Evolutionary conservation across 164 flowering plant species (phyloP), one percentile per base, ranked within the genome.

Genomic region (Protea cynaroides): DNA sequence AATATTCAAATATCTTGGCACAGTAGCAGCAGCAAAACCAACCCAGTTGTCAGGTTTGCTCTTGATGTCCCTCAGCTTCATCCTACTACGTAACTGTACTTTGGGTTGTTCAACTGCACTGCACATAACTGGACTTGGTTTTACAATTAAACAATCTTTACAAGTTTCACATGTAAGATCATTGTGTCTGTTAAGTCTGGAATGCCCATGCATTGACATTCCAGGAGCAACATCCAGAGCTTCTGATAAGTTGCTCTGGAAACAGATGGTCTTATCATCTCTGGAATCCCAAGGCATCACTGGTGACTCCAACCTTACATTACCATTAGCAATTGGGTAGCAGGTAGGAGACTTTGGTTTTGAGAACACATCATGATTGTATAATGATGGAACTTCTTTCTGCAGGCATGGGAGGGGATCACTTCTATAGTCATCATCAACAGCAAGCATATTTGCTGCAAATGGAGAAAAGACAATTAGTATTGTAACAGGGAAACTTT

Each of bases 1-100:
- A 62, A 93, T 79, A 76, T 80, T 82, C 76, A 93, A 65, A 75
- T 84, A 90, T 69, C 74, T 81, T 52, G 94, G 85, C 23, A 80
- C 55, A 22, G 81, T 64, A 67, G 54, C 62, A 58, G 69, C 62
- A 60, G 74, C 56, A 44, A 72, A 61, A 67, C 37, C 74, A 38
- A 63, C 75, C 21, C 56, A 66, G 55, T 55, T 72, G 21, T 68
- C 72, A 56, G 56, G n/a, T 49, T 34, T 61, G 29, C 61, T 61
- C 46, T 71, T 76, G 38, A 62, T 70, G 58, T 76, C 81, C 74
- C 65, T 46, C 14, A 34, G 25, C 22, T 79, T 75, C 25, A 66
- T 34, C 60, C 72, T 76, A 37, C 29, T 66, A 6, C 73, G 57
- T 47, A 71, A 55, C 34, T 68, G 71, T 34, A 66, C 37, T 64